Base-by-base conservation (phyloP, 78 protist genomes). In the Dictyostelium firmibasis region DNA sequence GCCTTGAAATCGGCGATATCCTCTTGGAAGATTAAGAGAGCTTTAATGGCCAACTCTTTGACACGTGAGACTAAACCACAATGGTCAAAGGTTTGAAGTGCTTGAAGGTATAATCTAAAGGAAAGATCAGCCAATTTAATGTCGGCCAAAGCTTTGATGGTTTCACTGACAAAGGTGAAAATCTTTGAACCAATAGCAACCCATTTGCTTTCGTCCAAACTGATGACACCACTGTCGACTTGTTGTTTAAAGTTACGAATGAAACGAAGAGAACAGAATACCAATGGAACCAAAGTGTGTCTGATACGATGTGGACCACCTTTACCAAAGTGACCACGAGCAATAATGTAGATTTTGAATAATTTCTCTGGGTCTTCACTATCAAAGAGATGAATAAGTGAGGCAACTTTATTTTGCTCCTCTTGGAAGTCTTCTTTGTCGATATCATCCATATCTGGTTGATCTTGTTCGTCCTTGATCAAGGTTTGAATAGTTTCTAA, bases 1-100 rank as follows among this genome's bases (percentile, higher is more conserved):
- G 88, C 87, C 84, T 83, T 83, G 67, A 96, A 83, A 67, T 97
- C 99, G 7, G 96, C 50, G 60, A 98, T 83, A 36, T 96, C 98
- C 43, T 98, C 99, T 91, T 99, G 99, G 97, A 95, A 98, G 69
- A 97, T 35, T 3, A 81, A 0, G 62, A 98, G 94, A 3, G 99
- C 99, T 93, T 97, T 84, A 20, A 83, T 33, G 53, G 97, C 57
- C 78, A 97, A 96, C 16, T 98, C 98, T 43, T 98, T 94, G 29
- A 97, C 97, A 41, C 70, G 64, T 31, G 67, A 75, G 62, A 91
- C 97, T 35, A 84, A 36, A 35, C 64, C 94, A 83, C 97, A 93
- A 9, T 25, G 2, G 86, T 96, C 97, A n/a, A 99, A 99, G 29
- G 78, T 79, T 83, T 86, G 95, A 10, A 98, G 93, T 29, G 96